Evolutionary conservation across 1,284 basidiomycete species (phyloP).

Genomic region (Apiotrichum laibachii): DNA sequence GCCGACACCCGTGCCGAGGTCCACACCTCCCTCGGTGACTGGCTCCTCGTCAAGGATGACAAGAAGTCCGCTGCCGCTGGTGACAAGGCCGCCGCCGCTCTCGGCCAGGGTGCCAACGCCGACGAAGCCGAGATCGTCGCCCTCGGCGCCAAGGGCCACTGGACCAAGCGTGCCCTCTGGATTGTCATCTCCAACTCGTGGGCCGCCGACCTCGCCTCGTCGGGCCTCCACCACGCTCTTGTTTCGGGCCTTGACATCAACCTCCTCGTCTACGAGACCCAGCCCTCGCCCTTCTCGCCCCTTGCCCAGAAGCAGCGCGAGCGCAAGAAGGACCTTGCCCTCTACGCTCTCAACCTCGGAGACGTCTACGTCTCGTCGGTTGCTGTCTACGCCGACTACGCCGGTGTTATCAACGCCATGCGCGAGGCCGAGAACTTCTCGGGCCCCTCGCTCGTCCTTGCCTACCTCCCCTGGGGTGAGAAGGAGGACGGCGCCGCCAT

Average conservation of each 20-base stretch:
- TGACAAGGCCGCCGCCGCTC: slow-evolving; percentile 59
- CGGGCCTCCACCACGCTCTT: slow-evolving; percentile 90
- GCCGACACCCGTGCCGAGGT: slow-evolving; percentile 54
- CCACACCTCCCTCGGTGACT: slow-evolving; percentile 70
- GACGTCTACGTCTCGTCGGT: slow-evolving; percentile 94
- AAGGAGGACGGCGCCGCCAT: slow-evolving; percentile 67
- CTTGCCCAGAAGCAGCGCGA: slow-evolving; percentile 42
- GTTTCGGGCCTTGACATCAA: slow-evolving; percentile 89
- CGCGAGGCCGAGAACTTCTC: slow-evolving; percentile 86
- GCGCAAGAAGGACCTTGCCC: slow-evolving; percentile 86
- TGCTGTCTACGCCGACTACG: slow-evolving; percentile 92
- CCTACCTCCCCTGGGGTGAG: slow-evolving; percentile 84
- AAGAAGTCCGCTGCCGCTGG: slow-evolving; percentile 62
- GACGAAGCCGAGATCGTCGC: slow-evolving; percentile 57
- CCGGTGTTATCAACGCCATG: slow-evolving; percentile 88
- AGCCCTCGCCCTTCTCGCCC: slow-evolving; percentile 70
- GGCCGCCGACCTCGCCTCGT: slow-evolving; percentile 96
- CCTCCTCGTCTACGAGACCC: slow-evolving; percentile 90
- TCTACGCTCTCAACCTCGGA: slow-evolving; percentile 99
- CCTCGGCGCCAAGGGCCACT: slow-evolving; percentile 61
- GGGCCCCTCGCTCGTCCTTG: slow-evolving; percentile 89
- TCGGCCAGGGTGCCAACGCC: slow-evolving; percentile 47
- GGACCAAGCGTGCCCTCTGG: slow-evolving; percentile 75
- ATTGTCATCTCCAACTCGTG: slow-evolving; percentile 97
- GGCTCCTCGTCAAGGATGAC: slow-evolving; percentile 69